phyloP scores from a whole-genome alignment of 768 basidiomycete genomes.

The Termitomyces sp. region DNA sequence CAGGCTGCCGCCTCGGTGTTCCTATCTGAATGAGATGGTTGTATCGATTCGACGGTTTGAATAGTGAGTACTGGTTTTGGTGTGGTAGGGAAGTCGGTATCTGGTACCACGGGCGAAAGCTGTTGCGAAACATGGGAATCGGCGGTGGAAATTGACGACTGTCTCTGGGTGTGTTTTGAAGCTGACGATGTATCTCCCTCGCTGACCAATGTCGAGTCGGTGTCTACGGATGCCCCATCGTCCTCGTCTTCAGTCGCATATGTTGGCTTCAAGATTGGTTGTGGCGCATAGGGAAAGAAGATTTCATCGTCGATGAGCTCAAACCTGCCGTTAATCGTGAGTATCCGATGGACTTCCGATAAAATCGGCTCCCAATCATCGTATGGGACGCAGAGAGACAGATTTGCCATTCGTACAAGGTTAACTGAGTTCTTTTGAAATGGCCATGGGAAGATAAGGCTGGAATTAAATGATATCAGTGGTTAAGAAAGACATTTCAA shows the following conservation, averaged over 20 bases:
- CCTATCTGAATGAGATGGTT: constrained; percentile 29
- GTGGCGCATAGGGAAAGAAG: constrained; percentile 51
- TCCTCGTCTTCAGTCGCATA: constrained; percentile 20
- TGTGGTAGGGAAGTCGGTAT: constrained; percentile 1
- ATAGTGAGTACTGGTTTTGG: constrained; percentile 8
- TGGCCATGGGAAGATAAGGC: constrained; percentile 52
- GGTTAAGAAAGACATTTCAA: not conserved
- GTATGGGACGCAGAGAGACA: constrained; percentile 56
- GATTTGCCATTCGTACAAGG: constrained; percentile 67
- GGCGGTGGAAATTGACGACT: not conserved
- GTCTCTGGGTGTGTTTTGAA: constrained; percentile 11
- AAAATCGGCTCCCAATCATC: constrained; percentile 57
- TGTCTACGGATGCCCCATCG: constrained; percentile 21
- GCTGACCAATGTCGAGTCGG: constrained; percentile 17
- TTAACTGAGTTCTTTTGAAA: constrained; percentile 64
- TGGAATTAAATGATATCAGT: constrained; percentile 18
- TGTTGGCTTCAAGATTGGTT: constrained; percentile 4
- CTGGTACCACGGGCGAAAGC: not conserved
- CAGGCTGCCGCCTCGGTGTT: constrained; percentile 32
- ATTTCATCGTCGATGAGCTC: constrained; percentile 75
- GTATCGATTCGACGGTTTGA: constrained; percentile 1
- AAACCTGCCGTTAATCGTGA: constrained; percentile 55
- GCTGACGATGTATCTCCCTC: constrained; percentile 12
- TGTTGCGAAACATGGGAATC: not conserved
- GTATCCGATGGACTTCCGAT: constrained; percentile 55